phyloP scores from a whole-genome alignment of 2,329 filamentous ascomycete species.

The Alternaria angustiovoidea region DNA sequence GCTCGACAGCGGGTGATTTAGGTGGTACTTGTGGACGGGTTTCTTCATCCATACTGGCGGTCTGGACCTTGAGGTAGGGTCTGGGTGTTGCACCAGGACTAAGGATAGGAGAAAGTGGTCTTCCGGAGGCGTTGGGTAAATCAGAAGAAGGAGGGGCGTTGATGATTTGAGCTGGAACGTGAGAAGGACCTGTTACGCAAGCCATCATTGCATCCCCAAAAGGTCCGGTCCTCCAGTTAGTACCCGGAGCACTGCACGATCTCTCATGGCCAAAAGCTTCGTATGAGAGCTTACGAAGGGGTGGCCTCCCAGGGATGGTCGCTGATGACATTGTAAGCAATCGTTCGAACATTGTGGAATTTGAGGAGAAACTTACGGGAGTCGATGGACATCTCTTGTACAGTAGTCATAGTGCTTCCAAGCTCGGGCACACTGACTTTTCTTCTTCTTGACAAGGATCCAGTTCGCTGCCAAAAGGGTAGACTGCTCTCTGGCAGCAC shows the following conservation, averaged over 20 bases:
- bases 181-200: constrained; percentile 49
- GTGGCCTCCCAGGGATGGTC: constrained; percentile 52
- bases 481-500: constrained; percentile 38
- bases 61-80: constrained; percentile 46
- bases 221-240: constrained; percentile 48
- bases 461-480: constrained; percentile 48
- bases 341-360: not conserved
- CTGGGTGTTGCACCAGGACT: constrained; percentile 43
- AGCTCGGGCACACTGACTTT: constrained; percentile 54
- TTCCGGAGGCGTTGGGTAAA: constrained; percentile 18
- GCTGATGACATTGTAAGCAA: constrained; percentile 37
- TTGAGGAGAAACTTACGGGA: constrained; percentile 45
- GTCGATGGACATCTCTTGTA: constrained; percentile 50
- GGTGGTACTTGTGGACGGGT: constrained; percentile 48
- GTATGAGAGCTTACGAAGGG: constrained; percentile 46
- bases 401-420: constrained; percentile 49
- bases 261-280: constrained; percentile 50
- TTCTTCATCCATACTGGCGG: constrained; percentile 27
- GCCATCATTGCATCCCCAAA: constrained; percentile 53
- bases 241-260: constrained; percentile 51
- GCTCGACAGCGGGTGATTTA: constrained; percentile 46
- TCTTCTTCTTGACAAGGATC: constrained; percentile 50
- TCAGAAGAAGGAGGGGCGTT: constrained; percentile 26
- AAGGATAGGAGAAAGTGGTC: constrained; percentile 41
- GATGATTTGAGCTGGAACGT: constrained; percentile 28